Percentiles rank a stretch among this genome's conserved stretches.
phyloP scores from a whole-genome alignment of 345 rosid species.

The Psidium guajava region DNA sequence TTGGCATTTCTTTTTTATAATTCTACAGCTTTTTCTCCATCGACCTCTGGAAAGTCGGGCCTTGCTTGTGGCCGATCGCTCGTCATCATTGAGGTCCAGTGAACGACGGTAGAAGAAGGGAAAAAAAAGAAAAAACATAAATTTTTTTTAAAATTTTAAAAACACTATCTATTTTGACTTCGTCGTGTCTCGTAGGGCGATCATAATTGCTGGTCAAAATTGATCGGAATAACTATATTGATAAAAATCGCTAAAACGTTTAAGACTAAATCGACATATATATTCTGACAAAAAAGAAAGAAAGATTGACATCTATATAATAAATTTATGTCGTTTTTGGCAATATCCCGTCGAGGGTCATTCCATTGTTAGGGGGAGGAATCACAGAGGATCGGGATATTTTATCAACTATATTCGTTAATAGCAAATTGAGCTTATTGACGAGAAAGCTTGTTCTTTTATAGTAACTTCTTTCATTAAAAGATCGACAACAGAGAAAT shows the following conservation, averaged over 20 bases:
- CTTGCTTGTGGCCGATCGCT: background rate
- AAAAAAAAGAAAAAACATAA: fast-evolving
- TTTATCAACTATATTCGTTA: background rate
- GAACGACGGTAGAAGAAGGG: too few species aligned
- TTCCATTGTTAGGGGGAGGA: background rate
- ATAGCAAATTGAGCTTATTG: background rate
- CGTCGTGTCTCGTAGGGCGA: fast-evolving
- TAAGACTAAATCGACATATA: background rate
- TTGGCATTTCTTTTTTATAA: background rate
- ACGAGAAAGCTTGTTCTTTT: background rate
- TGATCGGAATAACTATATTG: fast-evolving
- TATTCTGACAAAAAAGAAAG: too few species aligned
- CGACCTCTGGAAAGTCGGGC: fast-evolving
- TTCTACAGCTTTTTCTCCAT: fast-evolving
- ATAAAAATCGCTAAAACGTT: background rate
- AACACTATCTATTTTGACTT: fast-evolving
- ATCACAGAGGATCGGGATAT: background rate
- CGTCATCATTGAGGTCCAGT: too few species aligned
- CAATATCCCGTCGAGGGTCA: background rate
- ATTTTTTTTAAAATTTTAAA: too few species aligned
- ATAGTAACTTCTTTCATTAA: background rate
- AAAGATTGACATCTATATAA: too few species aligned
- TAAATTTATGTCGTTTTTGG: background rate
- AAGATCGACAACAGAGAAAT: background rate
- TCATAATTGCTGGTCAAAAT: fast-evolving